Evolutionary conservation across 805 yeast species (phyloP), one percentile per base, ranked within the genome.

Genomic region (Ogataea nonfermentans): DNA sequence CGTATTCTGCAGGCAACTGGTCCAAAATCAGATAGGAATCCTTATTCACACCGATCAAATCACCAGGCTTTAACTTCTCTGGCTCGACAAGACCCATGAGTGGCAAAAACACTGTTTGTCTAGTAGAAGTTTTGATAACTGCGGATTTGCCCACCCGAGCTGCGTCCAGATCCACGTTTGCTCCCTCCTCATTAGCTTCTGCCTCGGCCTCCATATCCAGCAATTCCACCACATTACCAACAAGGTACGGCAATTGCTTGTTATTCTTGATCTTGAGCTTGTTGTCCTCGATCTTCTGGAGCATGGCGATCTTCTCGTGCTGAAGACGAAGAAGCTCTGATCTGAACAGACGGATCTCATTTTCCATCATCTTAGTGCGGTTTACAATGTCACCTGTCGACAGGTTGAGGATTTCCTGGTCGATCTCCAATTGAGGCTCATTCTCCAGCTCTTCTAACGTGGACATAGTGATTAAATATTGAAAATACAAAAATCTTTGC

Each of bases 51-150:
- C 99, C 99, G 44, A 93, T 95, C 53, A 93, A 72, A 60, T 93
- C 99, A 52, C 95, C 95, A n/a, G 99, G 99, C 64, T 86, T 91
- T 52, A 93, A 74, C n/a, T 74, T 76, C 32, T 79, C 81, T 1
- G 96, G 90, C 54, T 90, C 97, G 14, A 93, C 99, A 37, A 93
- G 70, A 14, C 99, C 99, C 43, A 93, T 85, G 66, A 93, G 76
- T 24, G 99, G 99, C 59, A 93, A 70, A 56, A 93, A 93, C 24
- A 93, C 95, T 3, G 99, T 93, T 61, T 93, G 99, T 59, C 99
- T 80, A 8, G 99, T 93, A 1, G 96, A 87, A 0, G 99, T 93
- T 66, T 93, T 93, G 47, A 93, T 86, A 25, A 93, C 99, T 1
- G 99, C 99, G n/a, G 95, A 88, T 66, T 91, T 89, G 6, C 99